Evolutionary conservation across 1,284 basidiomycete species (phyloP), one percentile per base, ranked within the genome.

Genomic region (Puccinia coronata): DNA sequence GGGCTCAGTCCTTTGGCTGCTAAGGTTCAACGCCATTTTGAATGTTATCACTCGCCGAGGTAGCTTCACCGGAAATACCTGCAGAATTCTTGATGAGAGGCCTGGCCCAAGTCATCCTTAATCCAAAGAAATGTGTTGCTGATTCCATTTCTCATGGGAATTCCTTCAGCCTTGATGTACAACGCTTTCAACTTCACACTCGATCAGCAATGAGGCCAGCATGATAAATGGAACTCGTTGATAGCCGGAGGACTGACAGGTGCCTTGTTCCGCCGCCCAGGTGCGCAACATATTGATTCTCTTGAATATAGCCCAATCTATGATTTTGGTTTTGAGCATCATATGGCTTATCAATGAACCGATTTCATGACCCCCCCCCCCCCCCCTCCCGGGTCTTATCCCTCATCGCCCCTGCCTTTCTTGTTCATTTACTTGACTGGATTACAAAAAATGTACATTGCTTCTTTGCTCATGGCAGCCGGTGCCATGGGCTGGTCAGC

Each of bases 41-140:
- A 99, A 99, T 89, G 93, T 94, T 86, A 91, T 98, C 86, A 98
- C 96, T 82, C 90, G 96, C 87, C 91, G 97, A 88, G 97, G 97
- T 63, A 96, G 93, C 75, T 98, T 98, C 88, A 92, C 98, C 87
- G 97, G 96, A 85, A 99, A 99, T 89, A 98, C 94, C 86, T 94
- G 96, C 86, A 97, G 97, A 87, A 93, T 98, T 83, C 89, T 99
- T 83, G 96, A 95, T 97, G 85, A 83, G 88, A 49, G 86, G 47
- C 20, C 20, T 1, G 36, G 79, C 36, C 49, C 75, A 41, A n/a
- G n/a, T n/a, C n/a, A 65, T 25, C 61, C 34, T n/a, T n/a, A 39
- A 20, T 14, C 51, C 34, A 0, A 20, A 28, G 23, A 20, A 31
- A 41, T 23, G 18, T 28, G 49, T 47, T 63, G 18, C n/a, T 63